Evolutionary conservation across 2,329 filamentous ascomycete genomes (phyloP), one percentile per base, ranked within the genome.

Genomic region (Chaetoscypha palmicola): DNA sequence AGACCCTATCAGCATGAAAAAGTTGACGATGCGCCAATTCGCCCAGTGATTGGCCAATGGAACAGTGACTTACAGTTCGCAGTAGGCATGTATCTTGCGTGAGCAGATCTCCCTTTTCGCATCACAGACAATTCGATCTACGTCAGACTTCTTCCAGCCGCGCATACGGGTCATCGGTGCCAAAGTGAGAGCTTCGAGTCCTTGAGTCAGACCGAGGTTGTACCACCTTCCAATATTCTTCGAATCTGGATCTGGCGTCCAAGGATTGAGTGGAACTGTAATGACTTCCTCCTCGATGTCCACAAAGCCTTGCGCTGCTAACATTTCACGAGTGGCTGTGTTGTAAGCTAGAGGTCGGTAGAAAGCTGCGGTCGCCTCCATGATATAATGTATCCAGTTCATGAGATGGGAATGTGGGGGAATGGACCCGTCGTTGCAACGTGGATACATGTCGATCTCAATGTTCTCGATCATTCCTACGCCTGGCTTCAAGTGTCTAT

Each of bases 391-490:
- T 49, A 82, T 83, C 89, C 89, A 95, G 54, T 77, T 67, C 34
- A 69, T 64, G 12, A 91, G 67, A 21, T 72, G 68, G 5, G 81
- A 78, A 28, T 77, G 66, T 3, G 65, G 52, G 9, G 76, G 71
- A 11, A 85, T 65, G 1, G 77, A 77, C 26, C 74, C 72, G 55
- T 86, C 79, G 50, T 88, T 82, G 58, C 79, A 84, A 40, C 78
- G 78, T 14, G 88, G 87, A 37, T 76, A 70, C 64, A 86, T 86
- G 64, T 97, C 88, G 43, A 97, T 83, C 62, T 97, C 91, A 37
- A 94, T 77, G 54, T 94, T 88, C 64, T 97, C 90, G 43, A 96
- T 73, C 60, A 74, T 76, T 42, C 90, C 91, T 31, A 69, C 73
- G 1, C 82, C 81, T 1, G 88, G 87, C 55, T 79, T 80, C 20